These are phyloP conservation scores for Claviceps sp. DNA, from an alignment of 2,329 filamentous ascomycete genomes.

Conservation along the genomic window DNA sequence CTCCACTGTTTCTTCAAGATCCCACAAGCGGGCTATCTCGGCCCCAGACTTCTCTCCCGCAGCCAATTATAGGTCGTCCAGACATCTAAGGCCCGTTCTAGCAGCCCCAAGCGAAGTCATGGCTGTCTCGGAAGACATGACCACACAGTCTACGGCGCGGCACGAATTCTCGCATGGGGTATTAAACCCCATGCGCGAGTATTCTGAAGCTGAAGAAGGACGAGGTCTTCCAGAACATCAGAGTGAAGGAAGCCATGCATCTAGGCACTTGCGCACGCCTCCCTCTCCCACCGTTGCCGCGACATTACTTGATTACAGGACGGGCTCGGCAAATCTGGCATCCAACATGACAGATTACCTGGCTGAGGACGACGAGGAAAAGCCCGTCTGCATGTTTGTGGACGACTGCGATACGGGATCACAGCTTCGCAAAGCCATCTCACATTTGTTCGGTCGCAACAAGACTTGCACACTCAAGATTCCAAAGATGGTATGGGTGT, in stretches of 20 bases:
- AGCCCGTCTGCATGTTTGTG: conserved; percentile 39
- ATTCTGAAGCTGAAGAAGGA: neutral
- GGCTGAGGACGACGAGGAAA: conserved; percentile 11
- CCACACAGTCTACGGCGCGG: neutral
- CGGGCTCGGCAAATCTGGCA: neutral
- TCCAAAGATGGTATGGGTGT: conserved; percentile 56
- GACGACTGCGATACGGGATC: conserved; percentile 45
- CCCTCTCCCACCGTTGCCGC: neutral
- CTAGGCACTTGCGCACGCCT: neutral
- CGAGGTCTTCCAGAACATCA: neutral
- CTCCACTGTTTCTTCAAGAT: conserved; percentile 13
- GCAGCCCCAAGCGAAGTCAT: conserved; percentile 9
- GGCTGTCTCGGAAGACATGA: conserved; percentile 1
- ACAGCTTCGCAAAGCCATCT: conserved; percentile 59
- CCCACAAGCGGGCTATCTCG: conserved; percentile 36
- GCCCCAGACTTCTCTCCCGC: conserved; percentile 29
- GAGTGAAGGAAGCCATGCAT: neutral
- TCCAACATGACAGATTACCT: neutral
- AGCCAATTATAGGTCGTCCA: conserved; percentile 3
- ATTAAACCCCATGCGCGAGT: neutral
- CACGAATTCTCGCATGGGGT: neutral
- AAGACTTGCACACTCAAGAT: conserved; percentile 63
- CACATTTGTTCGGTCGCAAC: conserved; percentile 72
- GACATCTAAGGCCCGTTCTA: conserved; percentile 8
- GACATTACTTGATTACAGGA: neutral